Evolutionary conservation across 176 grass and related monocot species (phyloP), one percentile per base, ranked within the genome.

Genomic region (Zea luxurians): DNA sequence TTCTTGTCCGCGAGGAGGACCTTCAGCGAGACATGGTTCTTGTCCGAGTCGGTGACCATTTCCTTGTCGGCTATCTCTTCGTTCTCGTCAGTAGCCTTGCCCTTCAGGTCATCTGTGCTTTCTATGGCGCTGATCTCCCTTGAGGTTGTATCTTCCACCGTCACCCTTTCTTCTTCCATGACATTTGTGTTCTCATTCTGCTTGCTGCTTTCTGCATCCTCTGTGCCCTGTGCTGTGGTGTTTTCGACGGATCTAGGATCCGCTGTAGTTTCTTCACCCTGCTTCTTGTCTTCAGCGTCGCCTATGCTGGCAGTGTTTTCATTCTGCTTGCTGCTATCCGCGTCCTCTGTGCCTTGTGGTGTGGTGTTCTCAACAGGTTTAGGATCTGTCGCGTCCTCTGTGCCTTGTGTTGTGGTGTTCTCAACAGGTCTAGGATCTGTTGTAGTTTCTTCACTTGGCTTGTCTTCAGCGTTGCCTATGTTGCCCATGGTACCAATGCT

Each of bases 11-110:
- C 66, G 0, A 93, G 90, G 13, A 93, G 90, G 57, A 48, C 70
- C 74, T 87, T 93, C 63, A 89, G 27, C 0, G 84, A 83, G 61
- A 90, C 78, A 20, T 89, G 84, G 53, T 55, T 74, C 40, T 75
- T 93, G 66, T 86, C 81, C 4, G 87, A 87, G 66, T 85, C 76
- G 0, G 49, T 13, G 7, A 76, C 81, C 57, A 68, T 70, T 74
- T 82, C 84, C 63, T 90, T 93, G 70, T 79, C 71, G 0, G 70
- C 66, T 2, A 90, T 81, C 76, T 84, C 84, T 66, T 87, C 88
- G 4, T 77, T 62, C 10, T 76, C 70, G 5, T 62, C 27, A 0
- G 44, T 12, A 34, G 27, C 2, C 47, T 4, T 27, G 27, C 27
- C 83, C 35, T 66, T 79, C 17, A 37, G 68, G 15, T 76, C 71